Base-by-base conservation (phyloP, 148 eudicot species). In the Cornus suecica region DNA sequence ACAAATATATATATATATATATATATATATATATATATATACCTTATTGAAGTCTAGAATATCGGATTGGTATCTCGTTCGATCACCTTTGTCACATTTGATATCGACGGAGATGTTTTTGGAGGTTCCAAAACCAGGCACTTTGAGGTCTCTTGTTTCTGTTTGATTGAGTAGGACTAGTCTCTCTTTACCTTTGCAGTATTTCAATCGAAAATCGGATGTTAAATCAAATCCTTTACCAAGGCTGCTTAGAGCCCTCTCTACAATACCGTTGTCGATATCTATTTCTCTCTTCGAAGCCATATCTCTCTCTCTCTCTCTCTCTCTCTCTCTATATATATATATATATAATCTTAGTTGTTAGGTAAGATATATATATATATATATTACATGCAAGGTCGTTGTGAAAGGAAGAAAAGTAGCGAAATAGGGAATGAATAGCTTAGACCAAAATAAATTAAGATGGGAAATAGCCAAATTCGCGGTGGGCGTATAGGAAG, bases 171-270 rank as follows among this genome's bases (percentile, higher is more conserved):
- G 70, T 68, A 79, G 22, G 60, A 93, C 78, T 0, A 93, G 73
- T 32, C 98, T 81, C 1, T 81, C 73, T 29, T 79, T 79, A 2
- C 93, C 94, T 77, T 89, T 91, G 80, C 93, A 84, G 64, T 80
- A 93, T 78, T 88, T 91, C 1, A 91, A 78, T 3, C 96, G 78
- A 28, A 89, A 93, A 86, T 93, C 98, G 0, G 92, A 88, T 3
- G 93, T 85, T 51, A 93, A 68, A 75, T 93, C 98, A 45, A 91
- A 91, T 52, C 98, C 98, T 83, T 89, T 89, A 10, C 98, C 98
- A 22, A 93, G 86, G 76, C 92, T 83, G 42, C 65, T 70, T 2
- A 93, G 58, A 62, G 92, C 90, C 74, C 70, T 89, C 27, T 80
- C 80, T 32, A 91, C 85, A 32, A 88, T 78, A 5, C 82, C 80